Evolutionary conservation across 495 filamentous ascomycete species (phyloP), one percentile per base, ranked within the genome.

Genomic region (Bathelium albidoporum): DNA sequence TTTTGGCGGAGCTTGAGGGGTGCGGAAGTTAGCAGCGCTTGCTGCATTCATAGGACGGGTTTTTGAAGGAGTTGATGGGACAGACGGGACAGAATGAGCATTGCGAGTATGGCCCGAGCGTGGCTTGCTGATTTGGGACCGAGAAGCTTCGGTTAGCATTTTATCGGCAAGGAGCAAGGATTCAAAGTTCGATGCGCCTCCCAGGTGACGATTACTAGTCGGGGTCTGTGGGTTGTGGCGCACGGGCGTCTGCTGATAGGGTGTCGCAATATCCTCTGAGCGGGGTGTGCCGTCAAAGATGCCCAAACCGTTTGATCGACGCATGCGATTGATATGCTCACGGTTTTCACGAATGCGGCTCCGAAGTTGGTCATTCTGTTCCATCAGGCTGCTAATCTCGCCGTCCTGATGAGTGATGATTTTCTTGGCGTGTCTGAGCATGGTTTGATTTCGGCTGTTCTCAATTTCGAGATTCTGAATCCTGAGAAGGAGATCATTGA

Each of bases 291-390:
- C 63, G 31, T 68, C 66, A 3, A 69, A 28, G 18, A 55, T 60
- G 43, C 39, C 16, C 28, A 26, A 16, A 20, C 32, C 43, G 10
- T 69, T 77, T 49, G 76, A 68, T 36, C 69, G 74, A 65, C 80
- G 75, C 52, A 91, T 80, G 65, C 82, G 79, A 62, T 87, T 86
- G 65, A 95, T 82, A 71, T 95, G 91, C 68, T 89, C 83, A 32
- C 92, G 81, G 66, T 96, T 96, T 72, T 95, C 87, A 29, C 88
- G 81, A 61, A 98, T 96, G 61, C 94, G 86, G 60, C 84, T 86
- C 61, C 89, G 85, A 44, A 96, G 76, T 68, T 85, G 80, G n/a
- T 82, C 78, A 64, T 88, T 89, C 66, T 93, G 86, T 61, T 93
- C 88, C 18, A 72, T 72, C 9, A 91, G 77, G 28, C 78, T 78